Conservation (phyloP, 306 rosid genomes). For the Medicago arabica region DNA sequence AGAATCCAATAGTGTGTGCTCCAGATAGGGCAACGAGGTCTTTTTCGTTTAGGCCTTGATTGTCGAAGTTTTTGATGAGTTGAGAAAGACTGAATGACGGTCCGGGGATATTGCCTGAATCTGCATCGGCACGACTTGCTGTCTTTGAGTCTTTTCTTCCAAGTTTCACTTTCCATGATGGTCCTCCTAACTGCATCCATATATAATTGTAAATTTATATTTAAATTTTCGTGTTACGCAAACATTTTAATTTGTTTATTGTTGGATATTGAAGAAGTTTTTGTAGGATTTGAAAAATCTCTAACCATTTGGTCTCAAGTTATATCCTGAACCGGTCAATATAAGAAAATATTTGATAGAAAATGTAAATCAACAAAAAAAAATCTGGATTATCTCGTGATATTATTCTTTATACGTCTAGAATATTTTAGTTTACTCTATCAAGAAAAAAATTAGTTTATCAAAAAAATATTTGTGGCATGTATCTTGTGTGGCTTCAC, state of each 20-base stretch:
- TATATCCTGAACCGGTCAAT: too few relatives aligned
- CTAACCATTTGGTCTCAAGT: too few relatives aligned
- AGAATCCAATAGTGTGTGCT: constrained; percentile 54
- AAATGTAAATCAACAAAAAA: too few relatives aligned
- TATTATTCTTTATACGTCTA: too few relatives aligned
- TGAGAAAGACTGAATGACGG: constrained; percentile 41
- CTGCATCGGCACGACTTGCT: constrained; percentile 45
- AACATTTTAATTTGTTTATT: too few relatives aligned
- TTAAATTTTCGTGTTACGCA: neutral
- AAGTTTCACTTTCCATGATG: constrained; percentile 49
- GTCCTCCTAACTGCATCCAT: constrained; percentile 58
- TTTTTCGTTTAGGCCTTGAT: constrained; percentile 51
- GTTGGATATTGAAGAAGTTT: too few relatives aligned
- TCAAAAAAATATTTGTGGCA: neutral
- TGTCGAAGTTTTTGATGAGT: constrained; percentile 46
- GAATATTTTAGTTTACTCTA: too few relatives aligned
- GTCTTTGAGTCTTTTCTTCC: constrained; percentile 65
- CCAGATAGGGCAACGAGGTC: constrained; percentile 56
- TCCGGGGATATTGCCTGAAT: constrained; percentile 44
- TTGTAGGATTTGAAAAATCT: too few relatives aligned
- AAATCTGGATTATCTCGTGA: too few relatives aligned
- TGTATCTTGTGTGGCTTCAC: neutral
- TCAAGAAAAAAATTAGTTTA: too few relatives aligned
- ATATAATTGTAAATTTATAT: neutral
- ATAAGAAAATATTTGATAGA: too few relatives aligned